Evolutionary conservation across 2,329 filamentous ascomycete genomes (phyloP).

Genomic region (Penicillium griseofulvum): DNA sequence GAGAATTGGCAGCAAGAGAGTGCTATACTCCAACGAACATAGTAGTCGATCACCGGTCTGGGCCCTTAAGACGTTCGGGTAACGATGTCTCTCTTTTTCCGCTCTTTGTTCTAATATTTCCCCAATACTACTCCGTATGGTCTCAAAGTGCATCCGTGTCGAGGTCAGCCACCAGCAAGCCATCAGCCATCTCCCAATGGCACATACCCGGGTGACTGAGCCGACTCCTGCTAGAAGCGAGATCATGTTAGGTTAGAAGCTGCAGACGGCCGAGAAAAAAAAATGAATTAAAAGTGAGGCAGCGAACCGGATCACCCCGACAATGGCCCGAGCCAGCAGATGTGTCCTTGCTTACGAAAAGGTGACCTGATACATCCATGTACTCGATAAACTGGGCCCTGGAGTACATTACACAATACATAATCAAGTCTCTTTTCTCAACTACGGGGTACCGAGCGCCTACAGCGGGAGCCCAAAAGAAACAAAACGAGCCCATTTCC

Average conservation of each 20-base stretch:
- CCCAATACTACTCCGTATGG: no score
- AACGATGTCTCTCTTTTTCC: background rate
- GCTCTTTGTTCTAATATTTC: background rate
- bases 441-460: slow-evolving; percentile 8
- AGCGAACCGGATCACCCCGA: slow-evolving; percentile 37
- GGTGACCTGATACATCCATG: slow-evolving; percentile 2
- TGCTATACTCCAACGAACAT: background rate
- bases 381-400: background rate
- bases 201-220: slow-evolving; percentile 1
- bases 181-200: background rate
- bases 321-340: slow-evolving; percentile 24
- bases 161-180: background rate
- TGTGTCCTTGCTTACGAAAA: slow-evolving; percentile 7
- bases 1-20: slow-evolving; percentile 3
- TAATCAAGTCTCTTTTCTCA: background rate
- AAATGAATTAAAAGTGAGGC: slow-evolving; percentile 34
- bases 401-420: slow-evolving; percentile 6
- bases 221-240: background rate
- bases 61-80: background rate
- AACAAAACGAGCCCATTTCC: background rate
- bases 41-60: slow-evolving; percentile 1
- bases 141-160: background rate
- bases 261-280: slow-evolving; percentile 11
- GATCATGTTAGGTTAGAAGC: slow-evolving; percentile 5
- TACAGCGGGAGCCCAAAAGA: slow-evolving; percentile 19